Percentiles rank a stretch among this genome's conserved stretches.
Evolutionary conservation across 202 grass and related monocot species (phyloP).

Genomic region (Schoenoplectus triqueter): DNA sequence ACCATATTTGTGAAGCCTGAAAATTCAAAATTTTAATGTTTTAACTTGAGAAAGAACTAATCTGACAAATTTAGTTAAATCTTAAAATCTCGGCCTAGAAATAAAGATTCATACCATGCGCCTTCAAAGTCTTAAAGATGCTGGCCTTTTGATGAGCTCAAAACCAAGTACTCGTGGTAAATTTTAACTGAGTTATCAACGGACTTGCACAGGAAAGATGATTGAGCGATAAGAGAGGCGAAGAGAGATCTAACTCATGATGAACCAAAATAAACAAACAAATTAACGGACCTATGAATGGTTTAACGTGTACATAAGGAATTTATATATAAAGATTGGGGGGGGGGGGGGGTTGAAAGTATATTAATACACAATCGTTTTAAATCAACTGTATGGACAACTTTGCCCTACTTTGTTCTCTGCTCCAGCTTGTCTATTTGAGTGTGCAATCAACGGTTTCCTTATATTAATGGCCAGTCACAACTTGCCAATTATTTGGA

Average conservation of each 20-base stretch:
- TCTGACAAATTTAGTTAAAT: constrained; percentile 20
- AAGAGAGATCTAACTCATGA: constrained; percentile 35
- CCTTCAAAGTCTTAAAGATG: constrained; percentile 67
- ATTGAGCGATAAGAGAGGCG: constrained; percentile 71
- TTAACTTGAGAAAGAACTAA: background rate
- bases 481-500: too few species aligned
- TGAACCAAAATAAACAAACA: background rate
- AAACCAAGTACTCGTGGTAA: constrained; percentile 78
- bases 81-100: constrained; percentile 5
- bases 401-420: too few species aligned
- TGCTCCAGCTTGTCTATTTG: too few species aligned
- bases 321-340: background rate
- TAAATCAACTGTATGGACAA: too few species aligned
- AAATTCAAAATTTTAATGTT: background rate
- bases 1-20: constrained; percentile 66
- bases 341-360: too few species aligned
- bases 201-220: constrained; percentile 74
- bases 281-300: background rate
- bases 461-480: too few species aligned
- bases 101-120: constrained; percentile 54
- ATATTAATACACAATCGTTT: too few species aligned
- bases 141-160: constrained; percentile 65
- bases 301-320: background rate
- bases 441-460: too few species aligned
- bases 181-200: constrained; percentile 58